Evolutionary conservation across 495 filamentous ascomycete species (phyloP).

Genomic region (Oleoguttula mirabilis): DNA sequence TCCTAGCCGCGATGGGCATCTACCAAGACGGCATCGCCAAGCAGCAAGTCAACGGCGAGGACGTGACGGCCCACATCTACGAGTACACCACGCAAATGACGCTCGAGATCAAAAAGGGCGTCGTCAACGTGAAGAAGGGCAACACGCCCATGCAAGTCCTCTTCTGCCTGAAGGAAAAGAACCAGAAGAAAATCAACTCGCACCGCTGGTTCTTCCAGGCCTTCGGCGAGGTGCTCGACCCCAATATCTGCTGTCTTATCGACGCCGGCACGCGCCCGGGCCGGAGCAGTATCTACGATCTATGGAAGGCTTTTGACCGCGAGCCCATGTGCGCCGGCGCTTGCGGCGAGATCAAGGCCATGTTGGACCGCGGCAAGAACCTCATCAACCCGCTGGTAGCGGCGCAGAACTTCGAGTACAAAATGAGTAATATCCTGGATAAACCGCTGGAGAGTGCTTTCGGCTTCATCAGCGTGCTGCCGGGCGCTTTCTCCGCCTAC

Average conservation of each 20-base stretch:
- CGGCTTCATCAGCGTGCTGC: constrained; percentile 93
- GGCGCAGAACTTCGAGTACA: constrained; percentile 99
- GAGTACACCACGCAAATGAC: constrained; percentile 95
- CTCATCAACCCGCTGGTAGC: constrained; percentile 89
- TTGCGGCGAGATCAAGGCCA: constrained; percentile 98
- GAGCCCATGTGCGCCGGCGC: constrained; percentile 96
- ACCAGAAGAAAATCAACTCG: constrained; percentile 99
- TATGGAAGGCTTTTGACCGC: constrained; percentile 98
- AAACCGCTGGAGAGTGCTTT: constrained; percentile 97
- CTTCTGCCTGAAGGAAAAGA: constrained; percentile 98
- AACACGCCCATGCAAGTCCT: constrained; percentile 88
- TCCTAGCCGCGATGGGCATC: constrained; percentile 85
- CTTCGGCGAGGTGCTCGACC: constrained; percentile 83
- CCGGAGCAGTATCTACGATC: constrained; percentile 82
- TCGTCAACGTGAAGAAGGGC: constrained; percentile 65
- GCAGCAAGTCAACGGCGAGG: constrained; percentile 92
- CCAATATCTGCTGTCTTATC: constrained; percentile 91
- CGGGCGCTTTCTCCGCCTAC: constrained; percentile 96
- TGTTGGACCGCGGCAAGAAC: constrained; percentile 80
- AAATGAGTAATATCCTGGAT: constrained; percentile 98
- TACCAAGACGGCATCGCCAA: constrained; percentile 99
- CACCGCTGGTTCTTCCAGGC: constrained; percentile 99
- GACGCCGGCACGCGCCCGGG: constrained; percentile 94
- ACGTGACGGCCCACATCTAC: constrained; percentile 97
- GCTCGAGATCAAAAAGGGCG: constrained; percentile 74